Conservation (phyloP, 306 rosid genomes). For the Hippophae gyantsensis region DNA sequence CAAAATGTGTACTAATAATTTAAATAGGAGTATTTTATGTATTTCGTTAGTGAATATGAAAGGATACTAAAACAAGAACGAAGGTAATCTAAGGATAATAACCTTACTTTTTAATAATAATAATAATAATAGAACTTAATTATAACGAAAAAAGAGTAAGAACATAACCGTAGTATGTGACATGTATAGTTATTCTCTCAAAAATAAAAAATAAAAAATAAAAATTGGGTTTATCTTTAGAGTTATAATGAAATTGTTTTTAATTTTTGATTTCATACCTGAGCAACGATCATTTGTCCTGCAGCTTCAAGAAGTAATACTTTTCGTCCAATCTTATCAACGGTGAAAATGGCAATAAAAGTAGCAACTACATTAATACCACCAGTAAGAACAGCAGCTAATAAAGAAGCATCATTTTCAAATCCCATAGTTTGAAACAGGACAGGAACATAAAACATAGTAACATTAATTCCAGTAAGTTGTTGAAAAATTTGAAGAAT, state of each 20-base stretch:
- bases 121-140: too few relatives aligned
- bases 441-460: conserved; percentile 31
- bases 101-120: too few relatives aligned
- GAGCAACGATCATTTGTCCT: conserved; percentile 22
- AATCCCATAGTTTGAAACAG: conserved; percentile 32
- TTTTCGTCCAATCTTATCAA: conserved; percentile 25
- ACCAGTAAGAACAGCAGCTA: conserved; percentile 27
- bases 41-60: too few relatives aligned
- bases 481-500: conserved; percentile 26
- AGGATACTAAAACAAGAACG: too few relatives aligned
- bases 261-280: conserved; percentile 4
- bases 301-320: conserved; percentile 21
- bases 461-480: conserved; percentile 32
- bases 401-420: conserved; percentile 13
- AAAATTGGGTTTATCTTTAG: too few relatives aligned
- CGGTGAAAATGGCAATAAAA: conserved; percentile 13
- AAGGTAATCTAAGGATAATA: too few relatives aligned
- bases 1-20: too few relatives aligned
- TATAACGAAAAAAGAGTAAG: too few relatives aligned
- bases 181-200: too few relatives aligned
- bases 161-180: too few relatives aligned
- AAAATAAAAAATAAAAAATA: background rate
- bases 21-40: too few relatives aligned
- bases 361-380: conserved; percentile 13
- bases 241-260: too few relatives aligned